phyloP scores from a whole-genome alignment of 352 stramenopile species.

The Phytophthora hibernalis region DNA sequence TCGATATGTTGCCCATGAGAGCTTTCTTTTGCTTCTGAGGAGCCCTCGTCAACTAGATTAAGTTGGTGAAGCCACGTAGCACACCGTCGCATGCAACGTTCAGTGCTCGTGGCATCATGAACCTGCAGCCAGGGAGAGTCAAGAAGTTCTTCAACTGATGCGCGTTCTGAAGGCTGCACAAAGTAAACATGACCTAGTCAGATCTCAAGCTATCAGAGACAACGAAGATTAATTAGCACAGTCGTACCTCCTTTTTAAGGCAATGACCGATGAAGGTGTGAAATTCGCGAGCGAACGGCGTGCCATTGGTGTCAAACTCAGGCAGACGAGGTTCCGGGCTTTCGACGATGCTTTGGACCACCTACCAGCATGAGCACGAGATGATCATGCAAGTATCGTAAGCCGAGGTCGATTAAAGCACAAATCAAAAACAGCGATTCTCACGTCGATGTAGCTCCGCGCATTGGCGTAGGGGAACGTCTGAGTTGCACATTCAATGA shows the following conservation, averaged over 20 bases:
- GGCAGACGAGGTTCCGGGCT: constrained; percentile 56
- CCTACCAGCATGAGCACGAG: constrained; percentile 27
- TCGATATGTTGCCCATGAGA: background rate
- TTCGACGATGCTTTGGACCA: constrained; percentile 83
- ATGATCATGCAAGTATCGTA: background rate
- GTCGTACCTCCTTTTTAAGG: constrained; percentile 68
- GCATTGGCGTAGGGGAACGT: constrained; percentile 62
- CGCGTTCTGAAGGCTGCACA: constrained; percentile 57
- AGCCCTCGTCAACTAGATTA: constrained; percentile 14
- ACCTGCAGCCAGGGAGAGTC: constrained; percentile 58
- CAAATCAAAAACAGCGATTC: constrained; percentile 2
- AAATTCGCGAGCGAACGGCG: constrained; percentile 60
- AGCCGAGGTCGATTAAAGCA: background rate
- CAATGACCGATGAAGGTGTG: constrained; percentile 64
- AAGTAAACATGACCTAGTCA: background rate
- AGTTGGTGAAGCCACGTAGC: constrained; percentile 44
- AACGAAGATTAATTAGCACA: background rate
- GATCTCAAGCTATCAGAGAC: background rate
- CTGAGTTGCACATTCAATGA: constrained; percentile 74
- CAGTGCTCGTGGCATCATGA: constrained; percentile 52
- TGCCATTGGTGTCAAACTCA: constrained; percentile 24
- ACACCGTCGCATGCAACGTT: constrained; percentile 38
- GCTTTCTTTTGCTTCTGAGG: constrained; percentile 17
- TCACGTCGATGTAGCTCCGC: constrained; percentile 74
- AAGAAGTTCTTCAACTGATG: constrained; percentile 65